Percentiles rank a stretch among this genome's conserved stretches.
phyloP scores from a whole-genome alignment of 2,329 filamentous ascomycete genomes.

The Bipolaris sorokiniana region DNA sequence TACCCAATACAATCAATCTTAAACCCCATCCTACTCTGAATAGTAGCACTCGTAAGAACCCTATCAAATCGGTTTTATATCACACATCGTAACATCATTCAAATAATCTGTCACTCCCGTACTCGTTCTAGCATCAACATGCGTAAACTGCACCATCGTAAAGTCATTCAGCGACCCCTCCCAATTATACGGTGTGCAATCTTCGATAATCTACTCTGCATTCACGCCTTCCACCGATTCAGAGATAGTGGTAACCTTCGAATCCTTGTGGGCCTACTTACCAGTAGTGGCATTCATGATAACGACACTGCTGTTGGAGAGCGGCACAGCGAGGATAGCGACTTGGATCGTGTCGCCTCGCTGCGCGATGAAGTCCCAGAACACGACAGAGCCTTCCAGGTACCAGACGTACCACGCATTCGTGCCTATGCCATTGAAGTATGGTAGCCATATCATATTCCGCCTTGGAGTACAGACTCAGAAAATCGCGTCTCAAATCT shows the following conservation, averaged over 20 bases:
- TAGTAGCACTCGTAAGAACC: too few species aligned
- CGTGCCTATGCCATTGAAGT: too few species aligned
- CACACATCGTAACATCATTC: neutral
- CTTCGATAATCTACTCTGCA: slow-evolving; percentile 63
- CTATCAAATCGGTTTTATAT: neutral
- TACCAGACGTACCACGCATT: slow-evolving; percentile 67
- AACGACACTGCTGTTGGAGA: slow-evolving; percentile 54
- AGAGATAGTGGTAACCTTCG: slow-evolving; percentile 35
- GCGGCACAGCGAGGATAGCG: slow-evolving; percentile 51
- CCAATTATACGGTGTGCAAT: neutral
- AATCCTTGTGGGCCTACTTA: slow-evolving; percentile 58
- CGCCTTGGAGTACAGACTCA: too few species aligned
- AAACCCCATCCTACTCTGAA: too few species aligned
- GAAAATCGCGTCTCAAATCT: too few species aligned
- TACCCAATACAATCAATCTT: too few species aligned
- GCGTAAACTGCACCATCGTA: neutral
- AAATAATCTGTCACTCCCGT: neutral
- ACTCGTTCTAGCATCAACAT: neutral
- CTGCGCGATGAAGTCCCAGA: slow-evolving; percentile 53
- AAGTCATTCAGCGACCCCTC: slow-evolving; percentile 2
- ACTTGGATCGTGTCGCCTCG: slow-evolving; percentile 56
- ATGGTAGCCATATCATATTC: too few species aligned
- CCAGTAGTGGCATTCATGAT: slow-evolving; percentile 62
- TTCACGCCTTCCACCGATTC: slow-evolving; percentile 45
- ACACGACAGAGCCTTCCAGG: slow-evolving; percentile 62